Evolutionary conservation across 768 basidiomycete genomes (phyloP).

Genomic region (Kwoniella newhampshirensis): DNA sequence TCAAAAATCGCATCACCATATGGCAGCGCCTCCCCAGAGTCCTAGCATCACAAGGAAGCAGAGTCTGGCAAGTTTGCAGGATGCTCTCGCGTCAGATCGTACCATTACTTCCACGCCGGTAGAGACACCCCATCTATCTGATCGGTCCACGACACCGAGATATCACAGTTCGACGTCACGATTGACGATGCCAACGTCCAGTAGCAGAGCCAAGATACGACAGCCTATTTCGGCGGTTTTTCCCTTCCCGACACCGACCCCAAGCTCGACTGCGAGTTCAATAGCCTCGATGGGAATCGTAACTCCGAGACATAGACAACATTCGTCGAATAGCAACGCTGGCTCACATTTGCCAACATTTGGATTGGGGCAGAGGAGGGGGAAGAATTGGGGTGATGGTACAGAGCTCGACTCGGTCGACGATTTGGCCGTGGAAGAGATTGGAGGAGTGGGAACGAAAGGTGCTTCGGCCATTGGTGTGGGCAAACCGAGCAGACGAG

Average conservation of each 20-base stretch:
- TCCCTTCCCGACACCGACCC: slow-evolving; percentile 44
- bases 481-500: slow-evolving; percentile 18
- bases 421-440: slow-evolving; percentile 80
- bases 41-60: slow-evolving; percentile 43
- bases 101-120: slow-evolving; percentile 1
- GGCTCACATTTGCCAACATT: no score
- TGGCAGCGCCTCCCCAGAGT: slow-evolving; percentile 26
- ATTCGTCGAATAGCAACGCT: background rate
- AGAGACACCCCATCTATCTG: slow-evolving; percentile 1
- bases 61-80: slow-evolving; percentile 39
- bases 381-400: slow-evolving; percentile 58
- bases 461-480: slow-evolving; percentile 9
- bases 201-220: slow-evolving; percentile 68
- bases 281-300: slow-evolving; percentile 8
- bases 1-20: slow-evolving; percentile 47
- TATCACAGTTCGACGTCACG: slow-evolving; percentile 50
- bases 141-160: slow-evolving; percentile 8
- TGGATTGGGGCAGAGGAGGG: slow-evolving; percentile 22
- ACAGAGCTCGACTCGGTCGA: slow-evolving; percentile 86
- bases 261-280: slow-evolving; percentile 19
- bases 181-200: slow-evolving; percentile 81
- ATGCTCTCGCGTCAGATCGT: slow-evolving; percentile 29
- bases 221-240: slow-evolving; percentile 77
- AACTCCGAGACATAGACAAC: background rate
- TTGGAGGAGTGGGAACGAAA: slow-evolving; percentile 57